Evolutionary conservation across 495 filamentous ascomycete species (phyloP), one percentile per base, ranked within the genome.

Genomic region (Penicillium malachiteum): DNA sequence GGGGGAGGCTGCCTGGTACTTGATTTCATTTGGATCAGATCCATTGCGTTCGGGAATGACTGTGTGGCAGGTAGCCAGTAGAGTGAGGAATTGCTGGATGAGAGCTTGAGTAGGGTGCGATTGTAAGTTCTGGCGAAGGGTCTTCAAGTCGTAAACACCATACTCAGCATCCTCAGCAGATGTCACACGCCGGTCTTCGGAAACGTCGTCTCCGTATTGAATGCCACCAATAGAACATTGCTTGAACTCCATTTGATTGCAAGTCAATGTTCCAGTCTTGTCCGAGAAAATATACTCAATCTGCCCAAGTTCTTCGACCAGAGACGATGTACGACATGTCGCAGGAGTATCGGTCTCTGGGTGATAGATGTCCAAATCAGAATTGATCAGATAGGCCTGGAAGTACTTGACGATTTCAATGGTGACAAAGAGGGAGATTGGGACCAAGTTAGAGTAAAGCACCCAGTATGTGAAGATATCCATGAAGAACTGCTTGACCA

Each of bases 401-500:
- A 86, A 96, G 61, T 97, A 97, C 71, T 97, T 97, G 78, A 98
- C 92, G 52, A 98, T 82, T 77, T 98, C 94, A 64, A 98, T 85
- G 0, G 95, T 98, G 60, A 98, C 95, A 71, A 98, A 98, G 5
- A 98, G 86, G 35, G 91, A 96, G 67, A 98, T 97, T 12, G 94
- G 94, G 52, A 98, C 93, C 51, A 98, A 75, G 55, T 96, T 92
- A 9, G 94, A 97, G 69, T 96, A 98, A n/a, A 98, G 77, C 9
- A 97, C 92, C 94, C 94, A 98, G 69, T 96, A 97, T 5, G 94
- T 98, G 69, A 96, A 88, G 52, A 98, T 88, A 70, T 98, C 95
- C 60, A 89, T 86, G 71, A 96, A 88, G 69, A 98, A 97, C 63
- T 93, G 89, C 56, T 82, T 82, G 3, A 87, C 89, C 12, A 84